Percentiles rank a stretch among this genome's conserved stretches.
Evolutionary conservation across 768 basidiomycete species (phyloP).

Genomic region (Tylopilus rubrobrunneus): DNA sequence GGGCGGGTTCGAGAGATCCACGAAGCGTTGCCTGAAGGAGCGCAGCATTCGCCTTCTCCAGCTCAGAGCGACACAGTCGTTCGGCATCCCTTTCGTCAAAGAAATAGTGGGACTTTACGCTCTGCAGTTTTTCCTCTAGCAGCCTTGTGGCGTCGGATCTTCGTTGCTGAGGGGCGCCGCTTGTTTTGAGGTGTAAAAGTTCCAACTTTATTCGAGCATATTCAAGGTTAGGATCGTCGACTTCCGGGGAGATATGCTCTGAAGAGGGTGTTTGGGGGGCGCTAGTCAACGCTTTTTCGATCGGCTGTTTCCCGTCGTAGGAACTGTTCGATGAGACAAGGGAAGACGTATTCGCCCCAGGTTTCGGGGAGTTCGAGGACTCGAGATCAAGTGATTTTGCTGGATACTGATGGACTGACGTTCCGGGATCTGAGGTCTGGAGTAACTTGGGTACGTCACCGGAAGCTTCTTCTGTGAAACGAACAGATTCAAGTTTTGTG

Average conservation of each 20-base stretch:
- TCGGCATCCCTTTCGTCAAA: slow-evolving; percentile 70
- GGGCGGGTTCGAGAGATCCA: slow-evolving; percentile 11
- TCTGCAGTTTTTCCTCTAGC: slow-evolving; percentile 44
- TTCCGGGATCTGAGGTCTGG: slow-evolving; percentile 2
- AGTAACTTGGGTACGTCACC: slow-evolving; percentile 10
- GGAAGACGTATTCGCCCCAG: slow-evolving; percentile 39
- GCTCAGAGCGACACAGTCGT: slow-evolving; percentile 49
- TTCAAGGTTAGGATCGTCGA: slow-evolving; percentile 53
- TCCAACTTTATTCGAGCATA: slow-evolving; percentile 64
- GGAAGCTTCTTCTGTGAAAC: slow-evolving; percentile 10
- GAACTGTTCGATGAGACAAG: slow-evolving; percentile 33
- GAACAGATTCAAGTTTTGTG: slow-evolving; percentile 1
- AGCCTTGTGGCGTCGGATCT: slow-evolving; percentile 30
- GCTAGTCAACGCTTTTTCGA: slow-evolving; percentile 6
- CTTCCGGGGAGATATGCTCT: slow-evolving; percentile 33
- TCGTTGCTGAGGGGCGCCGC: slow-evolving; percentile 24
- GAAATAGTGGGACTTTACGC: slow-evolving; percentile 56
- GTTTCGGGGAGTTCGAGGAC: slow-evolving; percentile 18
- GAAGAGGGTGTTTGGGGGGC: slow-evolving; percentile 20
- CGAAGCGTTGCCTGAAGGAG: slow-evolving; percentile 44
- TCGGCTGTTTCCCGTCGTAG: neutral
- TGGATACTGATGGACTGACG: neutral
- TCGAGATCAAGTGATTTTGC: neutral
- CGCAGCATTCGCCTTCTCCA: slow-evolving; percentile 43
- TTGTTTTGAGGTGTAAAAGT: slow-evolving; percentile 44